Base-by-base conservation (phyloP, 176 grass and related monocot species). In the Neostapfia colusana region DNA sequence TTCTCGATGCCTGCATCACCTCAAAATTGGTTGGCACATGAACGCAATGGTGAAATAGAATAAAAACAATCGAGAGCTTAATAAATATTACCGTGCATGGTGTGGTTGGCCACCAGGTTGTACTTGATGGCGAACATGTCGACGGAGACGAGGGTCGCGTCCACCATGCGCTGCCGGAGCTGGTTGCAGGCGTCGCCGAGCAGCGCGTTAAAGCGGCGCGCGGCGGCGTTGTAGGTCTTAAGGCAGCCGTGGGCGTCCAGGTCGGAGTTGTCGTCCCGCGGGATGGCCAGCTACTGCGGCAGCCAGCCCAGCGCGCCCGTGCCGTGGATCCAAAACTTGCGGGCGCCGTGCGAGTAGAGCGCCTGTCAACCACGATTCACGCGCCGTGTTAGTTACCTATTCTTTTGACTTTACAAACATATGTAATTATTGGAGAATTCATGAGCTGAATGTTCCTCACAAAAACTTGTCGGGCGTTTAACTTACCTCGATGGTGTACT, bases 281-380 rank as follows among this genome's bases (percentile, higher is more conserved):
- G 90, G 71, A 84, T 61, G 11, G 86, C 45, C 3, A 93, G 84
- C 56, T 93, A 86, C 74, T 86, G 76, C 28, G 90, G 90, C 68
- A 93, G 82, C 80, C 90, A 93, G 0, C 90, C 90, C 31, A 89
- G 71, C 28, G 90, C 83, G 1, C 90, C 86, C 2, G 86, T 87
- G n/a, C 84, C 84, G 81, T 89, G 86, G 62, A 93, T 78, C 86
- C 86, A 87, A 26, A 93, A 89, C 60, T 84, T 89, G 50, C 80
- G 75, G 0, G 58, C 90, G 0, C 84, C 87, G 70, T 63, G 65
- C 6, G 31, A 10, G 36, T 93, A 87, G 46, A 93, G 34, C 11
- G 61, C 76, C 31, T 31, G 31, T 31, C 31, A 31, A 31, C 31
- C 31, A 31, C 31, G 31, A 31, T 31, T 31, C 31, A 31, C 31